Conservation (phyloP, 1,284 basidiomycete genomes). For the Sporisorium sorghi region DNA sequence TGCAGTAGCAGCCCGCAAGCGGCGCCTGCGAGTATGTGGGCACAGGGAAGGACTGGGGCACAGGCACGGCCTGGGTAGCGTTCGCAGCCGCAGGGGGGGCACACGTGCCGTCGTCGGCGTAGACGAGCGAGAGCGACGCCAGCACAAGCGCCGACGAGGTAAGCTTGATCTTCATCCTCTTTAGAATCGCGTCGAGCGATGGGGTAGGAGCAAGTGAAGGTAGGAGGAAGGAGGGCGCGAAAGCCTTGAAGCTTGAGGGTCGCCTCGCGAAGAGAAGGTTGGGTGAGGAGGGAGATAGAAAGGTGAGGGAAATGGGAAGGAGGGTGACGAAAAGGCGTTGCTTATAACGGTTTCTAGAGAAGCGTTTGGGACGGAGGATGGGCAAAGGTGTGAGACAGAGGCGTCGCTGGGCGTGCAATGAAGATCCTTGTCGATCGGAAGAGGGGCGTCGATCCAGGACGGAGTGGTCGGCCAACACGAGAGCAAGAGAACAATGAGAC, state of each 20-base stretch:
- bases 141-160: slow-evolving; percentile 28
- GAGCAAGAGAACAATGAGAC: neutral
- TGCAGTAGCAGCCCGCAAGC: slow-evolving; percentile 40
- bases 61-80: slow-evolving; percentile 23
- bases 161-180: slow-evolving; percentile 42
- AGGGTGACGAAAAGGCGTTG: neutral
- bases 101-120: slow-evolving; percentile 26
- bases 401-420: neutral
- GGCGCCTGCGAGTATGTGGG: slow-evolving; percentile 43
- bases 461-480: neutral
- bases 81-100: slow-evolving; percentile 22
- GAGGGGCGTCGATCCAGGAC: neutral
- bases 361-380: neutral
- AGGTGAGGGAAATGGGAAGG: neutral
- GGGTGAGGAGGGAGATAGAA: neutral
- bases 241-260: neutral
- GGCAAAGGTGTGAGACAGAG: neutral
- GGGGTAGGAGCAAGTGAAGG: no score
- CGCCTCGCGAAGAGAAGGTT: no score
- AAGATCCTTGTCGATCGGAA: neutral
- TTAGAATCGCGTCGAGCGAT: neutral
- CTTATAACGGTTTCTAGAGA: neutral
- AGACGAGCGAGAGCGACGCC: slow-evolving; percentile 28
- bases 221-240: neutral
- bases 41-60: slow-evolving; percentile 35